A percentile compares a stretch with the other conserved stretches of the same genome.
These are phyloP conservation scores for Actinomortierella ambigua DNA, from an alignment of 371 early-diverging fungal species.

Conservation along the genomic window DNA sequence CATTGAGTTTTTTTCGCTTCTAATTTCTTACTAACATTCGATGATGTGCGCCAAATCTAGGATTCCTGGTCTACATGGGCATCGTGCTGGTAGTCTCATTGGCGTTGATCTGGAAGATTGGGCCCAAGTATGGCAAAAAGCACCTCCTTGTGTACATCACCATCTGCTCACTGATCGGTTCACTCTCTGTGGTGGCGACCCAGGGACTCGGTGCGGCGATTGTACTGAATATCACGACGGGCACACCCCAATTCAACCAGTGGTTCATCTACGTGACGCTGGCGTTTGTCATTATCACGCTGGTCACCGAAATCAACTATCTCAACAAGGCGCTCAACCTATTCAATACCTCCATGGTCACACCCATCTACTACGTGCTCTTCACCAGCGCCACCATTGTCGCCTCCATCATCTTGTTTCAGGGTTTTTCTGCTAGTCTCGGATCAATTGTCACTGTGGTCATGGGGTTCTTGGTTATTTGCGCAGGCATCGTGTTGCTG, in stretches of 20 bases:
- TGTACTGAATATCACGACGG: slow-evolving; percentile 80
- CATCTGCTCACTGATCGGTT: slow-evolving; percentile 90
- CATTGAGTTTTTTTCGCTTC: too few species aligned
- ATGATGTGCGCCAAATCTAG: too few species aligned
- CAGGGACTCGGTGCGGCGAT: slow-evolving; percentile 93
- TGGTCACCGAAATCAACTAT: slow-evolving; percentile 91
- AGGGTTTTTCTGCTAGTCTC: slow-evolving; percentile 84
- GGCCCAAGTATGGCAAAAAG: slow-evolving; percentile 83
- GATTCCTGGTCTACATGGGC: slow-evolving; percentile 82
- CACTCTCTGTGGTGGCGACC: slow-evolving; percentile 91
- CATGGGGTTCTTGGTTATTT: slow-evolving; percentile 90
- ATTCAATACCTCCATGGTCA: slow-evolving; percentile 91
- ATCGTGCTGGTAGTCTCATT: slow-evolving; percentile 64
- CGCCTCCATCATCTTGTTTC: slow-evolving; percentile 86
- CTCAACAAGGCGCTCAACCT: slow-evolving; percentile 95
- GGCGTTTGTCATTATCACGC: slow-evolving; percentile 73
- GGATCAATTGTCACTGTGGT: slow-evolving; percentile 83
- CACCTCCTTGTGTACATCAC: slow-evolving; percentile 88
- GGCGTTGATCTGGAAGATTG: slow-evolving; percentile 77
- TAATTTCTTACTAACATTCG: too few species aligned
- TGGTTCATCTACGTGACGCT: slow-evolving; percentile 88
- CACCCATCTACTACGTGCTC: slow-evolving; percentile 92
- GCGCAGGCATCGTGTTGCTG: slow-evolving; percentile 48
- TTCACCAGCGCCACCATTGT: slow-evolving; percentile 94
- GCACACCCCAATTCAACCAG: slow-evolving; percentile 86